Base-by-base conservation (phyloP, 179 eudicot species). In the Drosera spatulata region DNA sequence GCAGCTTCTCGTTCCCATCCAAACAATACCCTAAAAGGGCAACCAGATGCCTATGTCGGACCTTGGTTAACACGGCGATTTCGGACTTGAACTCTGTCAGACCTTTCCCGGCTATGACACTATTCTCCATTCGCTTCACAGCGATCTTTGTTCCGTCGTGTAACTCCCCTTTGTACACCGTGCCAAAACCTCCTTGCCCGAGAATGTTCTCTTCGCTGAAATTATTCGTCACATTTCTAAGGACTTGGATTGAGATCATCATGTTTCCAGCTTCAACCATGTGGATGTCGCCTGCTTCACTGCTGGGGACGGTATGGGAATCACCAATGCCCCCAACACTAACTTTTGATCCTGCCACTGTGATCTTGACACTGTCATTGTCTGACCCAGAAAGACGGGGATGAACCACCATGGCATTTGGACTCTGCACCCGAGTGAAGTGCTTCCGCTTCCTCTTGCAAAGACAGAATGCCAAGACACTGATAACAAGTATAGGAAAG, bases 181-280 rank as follows among this genome's bases (percentile, higher is more conserved):
- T 64, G 7, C 68, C 68, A 11, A 64, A 64, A 4, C 68, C 68
- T 8, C 68, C 68, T 39, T 56, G 68, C 4, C 68, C 68, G 4
- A 64, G 14, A 10, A 64, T 56, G 38, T 64, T 56, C 42, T 64
- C 55, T 64, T 64, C 61, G 14, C 61, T 46, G 51, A 64, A 64
- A 9, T 64, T 64, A 39, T 64, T 47, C 12, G 68, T 64, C 39
- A 56, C 68, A 9, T 56, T 64, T 55, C 67, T 54, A 14, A 64
- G 67, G 41, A 64, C 61, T 47, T 64, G 67, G 40, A 64, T 64
- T 5, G 67, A 64, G 15, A 64, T 64, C 53, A 64, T 59, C 67
- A 64, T 64, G 60, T 64, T 64, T 45, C 67, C 67, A 55, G 67
- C 67, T 41, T 64, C 67, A 47, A 64, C 67, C 67, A 64, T 64